Base-by-base conservation (phyloP, 805 yeast species). In the Metschnikowia borealis region DNA sequence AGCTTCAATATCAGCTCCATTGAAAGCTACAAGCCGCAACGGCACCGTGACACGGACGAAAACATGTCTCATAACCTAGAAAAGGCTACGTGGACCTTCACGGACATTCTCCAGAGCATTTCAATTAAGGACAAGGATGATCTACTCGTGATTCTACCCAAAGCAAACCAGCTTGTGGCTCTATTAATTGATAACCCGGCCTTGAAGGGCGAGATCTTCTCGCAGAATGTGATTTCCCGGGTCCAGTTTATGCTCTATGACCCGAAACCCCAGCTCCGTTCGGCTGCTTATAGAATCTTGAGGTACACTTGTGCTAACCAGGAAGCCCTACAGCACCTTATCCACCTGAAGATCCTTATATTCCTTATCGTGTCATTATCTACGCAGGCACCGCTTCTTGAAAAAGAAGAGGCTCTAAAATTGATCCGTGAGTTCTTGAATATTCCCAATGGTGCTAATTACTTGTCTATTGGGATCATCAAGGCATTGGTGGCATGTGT, bases 391-490 rank as follows among this genome's bases (percentile, higher is more conserved):
- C 77, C 81, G 21, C 50, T 64, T 1, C 65, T 81, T 2, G 96
- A 91, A 59, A 78, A 90, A 52, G 84, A 82, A 43, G 89, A 90
- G 60, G 94, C 95, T 0, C 60, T 92, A 32, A 86, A 85, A 58
- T 69, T 89, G 23, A 68, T 89, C 0, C 73, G 97, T 29, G 71
- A 76, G 32, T 81, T 87, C 50, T 59, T 87, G 2, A 83, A 77
- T 37, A 69, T 82, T 2, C 62, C 70, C 14, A 65, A 63, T 37
- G 92, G 89, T 1, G 67, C 74, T 6, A 65, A 71, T 20, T 77
- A 74, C 56, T 60, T 87, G 15, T 75, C 84, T 0, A 72, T 79
- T 15, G 91, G 91, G 0, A 75, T 88, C 3, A 75, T 87, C 2
- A 78, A 86, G 42, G 81, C 91, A 0, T 58, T 92, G 2, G 81